These are phyloP conservation scores for Saccharum spontaneum DNA, from an alignment of 176 grass and related monocot species.

Conservation along the genomic window DNA sequence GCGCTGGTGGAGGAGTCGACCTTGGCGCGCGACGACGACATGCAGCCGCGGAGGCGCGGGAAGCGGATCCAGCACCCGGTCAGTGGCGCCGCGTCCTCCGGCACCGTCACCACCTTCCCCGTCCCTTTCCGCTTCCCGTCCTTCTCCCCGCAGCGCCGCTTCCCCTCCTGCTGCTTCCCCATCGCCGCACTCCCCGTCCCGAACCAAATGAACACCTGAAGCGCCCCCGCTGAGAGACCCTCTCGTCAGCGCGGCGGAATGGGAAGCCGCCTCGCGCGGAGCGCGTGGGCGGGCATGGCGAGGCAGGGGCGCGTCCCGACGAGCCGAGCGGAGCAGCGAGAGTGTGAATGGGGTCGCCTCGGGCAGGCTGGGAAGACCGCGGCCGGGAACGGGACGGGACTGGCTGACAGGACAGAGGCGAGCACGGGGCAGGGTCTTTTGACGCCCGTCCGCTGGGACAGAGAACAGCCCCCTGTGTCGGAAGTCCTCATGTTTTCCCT, in stretches of 20 bases:
- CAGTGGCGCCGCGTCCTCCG: constrained; percentile 45
- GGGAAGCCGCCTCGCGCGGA: constrained; percentile 40
- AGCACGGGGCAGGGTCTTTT: neutral
- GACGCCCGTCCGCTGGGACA: too few species aligned
- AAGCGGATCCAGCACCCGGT: constrained; percentile 90
- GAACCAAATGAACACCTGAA: neutral
- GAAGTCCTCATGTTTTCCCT: too few species aligned
- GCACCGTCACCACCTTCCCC: constrained; percentile 31
- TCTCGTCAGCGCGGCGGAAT: constrained; percentile 31
- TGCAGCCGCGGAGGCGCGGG: constrained; percentile 66
- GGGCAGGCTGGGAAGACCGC: constrained; percentile 55
- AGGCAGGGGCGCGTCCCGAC: neutral
- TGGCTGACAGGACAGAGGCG: neutral
- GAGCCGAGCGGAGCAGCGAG: neutral
- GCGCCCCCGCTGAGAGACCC: neutral
- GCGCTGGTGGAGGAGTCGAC: constrained; percentile 72
- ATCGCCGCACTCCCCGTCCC: constrained; percentile 11
- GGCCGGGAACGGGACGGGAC: neutral
- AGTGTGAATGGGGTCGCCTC: constrained; percentile 29
- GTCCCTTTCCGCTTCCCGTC: constrained; percentile 32
- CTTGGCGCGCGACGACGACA: constrained; percentile 80
- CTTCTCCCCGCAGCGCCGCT: constrained; percentile 37
- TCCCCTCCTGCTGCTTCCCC: constrained; percentile 42
- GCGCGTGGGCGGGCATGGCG: constrained; percentile 29
- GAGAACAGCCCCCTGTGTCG: neutral